Evolutionary conservation across 139 green algal species (phyloP), one percentile per base, ranked within the genome.

Genomic region (Micractinium sp.): DNA sequence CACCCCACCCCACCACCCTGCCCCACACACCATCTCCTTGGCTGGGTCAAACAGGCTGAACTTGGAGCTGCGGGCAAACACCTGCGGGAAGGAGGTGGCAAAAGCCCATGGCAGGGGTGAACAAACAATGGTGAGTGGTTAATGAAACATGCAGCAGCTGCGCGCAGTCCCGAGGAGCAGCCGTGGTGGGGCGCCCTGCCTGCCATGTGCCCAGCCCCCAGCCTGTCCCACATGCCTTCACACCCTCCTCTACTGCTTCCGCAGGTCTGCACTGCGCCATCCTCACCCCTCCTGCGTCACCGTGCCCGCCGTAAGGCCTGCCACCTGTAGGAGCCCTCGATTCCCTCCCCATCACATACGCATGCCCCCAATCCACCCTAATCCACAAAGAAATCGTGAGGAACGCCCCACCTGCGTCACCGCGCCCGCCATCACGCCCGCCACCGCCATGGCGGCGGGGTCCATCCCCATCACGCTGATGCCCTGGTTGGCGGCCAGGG

Each of bases 31-130:
- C 96, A 98, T 98, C 91, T 98, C 96, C 91, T 98, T 97, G 69
- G 95, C 94, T 2, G 95, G 95, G 88, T 97, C 95, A 79, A 98
- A 98, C 87, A 97, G 90, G 2, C 87, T 93, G 92, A 96, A 97
- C 92, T 97, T 97, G 91, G 92, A 86, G 38, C 92, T 91, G 22
- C 95, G 93, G 7, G 95, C 95, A 94, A 95, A 96, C 61, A 96
- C 94, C 90, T 93, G 79, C 36, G 22, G 56, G 16, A 56, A 60
- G 9, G 39, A 60, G 23, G 25, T n/a, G 38, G 23, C 27, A 67
- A 63, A 66, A 25, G n/a, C n/a, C n/a, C n/a, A n/a, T n/a, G n/a
- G n/a, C n/a, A n/a, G n/a, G n/a, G n/a, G n/a, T n/a, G n/a, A n/a
- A n/a, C n/a, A n/a, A n/a, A n/a, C n/a, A n/a, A n/a, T n/a, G n/a